Conservation (phyloP, 768 basidiomycete species). For the Coprinopsis marcescibilis region DNA sequence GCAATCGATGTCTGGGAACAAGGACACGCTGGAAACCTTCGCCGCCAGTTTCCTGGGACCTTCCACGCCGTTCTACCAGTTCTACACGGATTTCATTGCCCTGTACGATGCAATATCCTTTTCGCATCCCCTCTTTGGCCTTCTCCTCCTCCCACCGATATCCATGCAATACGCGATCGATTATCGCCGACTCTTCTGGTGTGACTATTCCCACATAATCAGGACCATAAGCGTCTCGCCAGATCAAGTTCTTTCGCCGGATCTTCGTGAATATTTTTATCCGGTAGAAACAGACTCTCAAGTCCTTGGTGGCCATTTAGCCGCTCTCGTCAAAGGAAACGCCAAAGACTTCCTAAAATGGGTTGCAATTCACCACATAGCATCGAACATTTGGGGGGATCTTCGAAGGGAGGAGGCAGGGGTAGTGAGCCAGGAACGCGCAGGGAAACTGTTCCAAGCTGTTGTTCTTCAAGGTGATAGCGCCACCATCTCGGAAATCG, state of each 20-base stretch:
- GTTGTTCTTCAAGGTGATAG: slow-evolving; percentile 45
- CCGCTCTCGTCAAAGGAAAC: slow-evolving; percentile 41
- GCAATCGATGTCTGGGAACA: slow-evolving; percentile 7
- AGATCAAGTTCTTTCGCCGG: slow-evolving; percentile 46
- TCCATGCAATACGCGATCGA: slow-evolving; percentile 74
- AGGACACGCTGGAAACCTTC: slow-evolving; percentile 43
- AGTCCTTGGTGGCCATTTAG: slow-evolving; percentile 58
- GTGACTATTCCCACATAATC: slow-evolving; percentile 65
- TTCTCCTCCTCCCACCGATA: slow-evolving; percentile 69
- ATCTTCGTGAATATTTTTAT: slow-evolving; percentile 60
- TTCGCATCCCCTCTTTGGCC: slow-evolving; percentile 67
- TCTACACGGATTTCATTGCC: slow-evolving; percentile 85
- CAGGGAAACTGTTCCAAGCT: slow-evolving; percentile 43
- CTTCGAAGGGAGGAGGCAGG: slow-evolving; percentile 23
- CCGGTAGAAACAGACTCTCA: slow-evolving; percentile 62
- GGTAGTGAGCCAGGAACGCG: slow-evolving; percentile 26
- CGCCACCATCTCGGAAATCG: slow-evolving; percentile 46
- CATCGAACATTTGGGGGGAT: slow-evolving; percentile 71
- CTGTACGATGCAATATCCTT: slow-evolving; percentile 93
- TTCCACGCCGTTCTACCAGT: slow-evolving; percentile 83
- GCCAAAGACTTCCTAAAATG: slow-evolving; percentile 56
- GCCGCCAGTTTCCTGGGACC: slow-evolving; percentile 56
- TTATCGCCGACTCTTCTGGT: slow-evolving; percentile 82
- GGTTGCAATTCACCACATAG: slow-evolving; percentile 75
- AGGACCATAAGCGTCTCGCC: slow-evolving; percentile 50